Evolutionary conservation across 2,329 filamentous ascomycete species (phyloP).

Genomic region (Aspergillus sp.): DNA sequence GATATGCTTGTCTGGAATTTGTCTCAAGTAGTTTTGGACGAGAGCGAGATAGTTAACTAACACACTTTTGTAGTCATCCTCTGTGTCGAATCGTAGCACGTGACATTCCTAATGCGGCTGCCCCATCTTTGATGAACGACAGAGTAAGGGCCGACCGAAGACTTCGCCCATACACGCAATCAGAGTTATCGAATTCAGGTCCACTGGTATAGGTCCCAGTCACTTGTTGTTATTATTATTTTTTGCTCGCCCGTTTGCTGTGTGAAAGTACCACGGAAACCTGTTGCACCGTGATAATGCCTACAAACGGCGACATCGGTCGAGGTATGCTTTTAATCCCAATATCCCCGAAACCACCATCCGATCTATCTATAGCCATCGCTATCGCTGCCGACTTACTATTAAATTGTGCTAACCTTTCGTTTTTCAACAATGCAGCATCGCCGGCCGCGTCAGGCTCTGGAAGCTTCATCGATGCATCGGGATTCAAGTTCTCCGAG

Average conservation of each 20-base stretch:
- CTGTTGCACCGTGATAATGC: slow-evolving; percentile 25
- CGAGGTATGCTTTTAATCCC: slow-evolving; percentile 29
- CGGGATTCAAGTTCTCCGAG: slow-evolving; percentile 47
- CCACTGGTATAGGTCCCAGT: neutral
- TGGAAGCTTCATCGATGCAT: slow-evolving; percentile 44
- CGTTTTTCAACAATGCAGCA: slow-evolving; percentile 13
- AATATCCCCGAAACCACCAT: neutral
- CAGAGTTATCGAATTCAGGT: neutral
- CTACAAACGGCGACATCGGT: slow-evolving; percentile 35
- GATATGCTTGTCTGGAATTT: neutral
- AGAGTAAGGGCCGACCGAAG: neutral
- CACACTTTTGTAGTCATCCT: neutral
- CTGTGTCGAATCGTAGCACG: slow-evolving; percentile 8
- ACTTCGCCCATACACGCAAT: neutral
- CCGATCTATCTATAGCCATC: neutral
- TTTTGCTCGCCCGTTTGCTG: neutral
- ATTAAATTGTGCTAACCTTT: neutral
- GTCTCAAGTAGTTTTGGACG: neutral
- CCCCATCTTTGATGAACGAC: slow-evolving; percentile 4
- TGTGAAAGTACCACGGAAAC: neutral
- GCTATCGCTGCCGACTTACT: neutral
- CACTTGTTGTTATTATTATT: neutral
- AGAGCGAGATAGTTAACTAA: no score
- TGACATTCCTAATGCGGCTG: slow-evolving; percentile 16
- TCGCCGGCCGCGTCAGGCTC: slow-evolving; percentile 27